Conservation (phyloP, 2,329 filamentous ascomycete genomes). For the Fusarium nygamai region DNA sequence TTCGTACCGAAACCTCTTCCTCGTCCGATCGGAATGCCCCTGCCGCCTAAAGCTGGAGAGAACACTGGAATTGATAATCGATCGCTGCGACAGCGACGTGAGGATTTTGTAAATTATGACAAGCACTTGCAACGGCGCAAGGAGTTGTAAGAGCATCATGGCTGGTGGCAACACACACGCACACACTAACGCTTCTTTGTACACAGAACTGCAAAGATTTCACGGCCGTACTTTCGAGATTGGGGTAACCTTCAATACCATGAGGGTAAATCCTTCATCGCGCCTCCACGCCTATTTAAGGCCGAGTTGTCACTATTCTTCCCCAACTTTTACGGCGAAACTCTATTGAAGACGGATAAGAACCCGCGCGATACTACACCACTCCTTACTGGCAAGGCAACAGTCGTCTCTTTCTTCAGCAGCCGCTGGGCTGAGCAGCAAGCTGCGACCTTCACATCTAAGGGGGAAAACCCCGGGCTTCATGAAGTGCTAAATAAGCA, state of each 20-base stretch:
- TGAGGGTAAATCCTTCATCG: slow-evolving; percentile 91
- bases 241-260: slow-evolving; percentile 86
- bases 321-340: slow-evolving; percentile 87
- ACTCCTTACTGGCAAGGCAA: slow-evolving; percentile 76
- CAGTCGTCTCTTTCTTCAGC: slow-evolving; percentile 83
- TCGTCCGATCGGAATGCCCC: slow-evolving; percentile 83
- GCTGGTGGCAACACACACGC: background rate
- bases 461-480: slow-evolving; percentile 74
- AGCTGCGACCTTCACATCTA: slow-evolving; percentile 74
- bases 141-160: slow-evolving; percentile 68
- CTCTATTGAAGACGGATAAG: slow-evolving; percentile 68
- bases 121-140: slow-evolving; percentile 82
- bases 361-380: slow-evolving; percentile 76
- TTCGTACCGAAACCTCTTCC: slow-evolving; percentile 69
- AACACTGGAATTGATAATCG: slow-evolving; percentile 82
- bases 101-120: slow-evolving; percentile 86
- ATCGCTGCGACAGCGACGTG: slow-evolving; percentile 72
- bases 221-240: slow-evolving; percentile 94
- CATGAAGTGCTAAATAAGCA: slow-evolving; percentile 67
- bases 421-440: slow-evolving; percentile 88
- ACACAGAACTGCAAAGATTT: slow-evolving; percentile 75
- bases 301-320: slow-evolving; percentile 87
- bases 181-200: slow-evolving; percentile 5
- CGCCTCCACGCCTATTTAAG: slow-evolving; percentile 86
- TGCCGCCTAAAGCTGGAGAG: slow-evolving; percentile 79